Base-by-base conservation (phyloP, 192 early-diverging fungal species). In the Rhizophagus prolifer region DNA sequence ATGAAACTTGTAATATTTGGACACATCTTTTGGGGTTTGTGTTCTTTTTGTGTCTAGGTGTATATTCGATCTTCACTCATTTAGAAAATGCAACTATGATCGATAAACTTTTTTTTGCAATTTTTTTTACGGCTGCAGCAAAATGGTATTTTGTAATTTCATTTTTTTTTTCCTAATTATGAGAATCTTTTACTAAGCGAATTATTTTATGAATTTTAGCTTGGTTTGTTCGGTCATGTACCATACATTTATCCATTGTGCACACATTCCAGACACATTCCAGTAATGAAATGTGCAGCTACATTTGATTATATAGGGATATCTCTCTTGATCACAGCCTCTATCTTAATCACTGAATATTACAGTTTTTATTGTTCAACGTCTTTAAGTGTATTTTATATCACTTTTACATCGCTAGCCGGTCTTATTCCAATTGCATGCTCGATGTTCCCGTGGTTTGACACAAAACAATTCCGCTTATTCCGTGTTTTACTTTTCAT, bases 1-100 rank as follows among this genome's bases (percentile, higher is more conserved):
- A 92, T 61, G 90, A 92, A 76, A 87, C 90, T 16, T 88, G 88
- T 38, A 91, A 91, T 77, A 91, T 91, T 70, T 91, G 85, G 81
- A 89, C 90, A 10, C 90, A 91, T 81, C 81, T 91, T 2, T 46
- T 90, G 44, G 90, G 87, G 13, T 88, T 89, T 47, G 70, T 88
- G 41, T 84, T 88, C 63, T 89, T 91, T 75, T 76, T 91, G 23
- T 81, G 80, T 9, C 74, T 91, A 4, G 88, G 86, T 13, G 79
- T 87, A 41, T 85, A 89, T 63, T 84, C 88, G 50, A 63, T 77
- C 74, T 58, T 81, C 58, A 19, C 73, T 63, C 19, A 28, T 70
- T 65, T 79, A 59, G 31, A 72, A 66, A 21, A 69, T 61, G 34
- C 64, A 61, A 21, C 81, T 68, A 30, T 74, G 71, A 67, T 72